phyloP scores from a whole-genome alignment of 331 rosid species.

The Pyrus hybrid region DNA sequence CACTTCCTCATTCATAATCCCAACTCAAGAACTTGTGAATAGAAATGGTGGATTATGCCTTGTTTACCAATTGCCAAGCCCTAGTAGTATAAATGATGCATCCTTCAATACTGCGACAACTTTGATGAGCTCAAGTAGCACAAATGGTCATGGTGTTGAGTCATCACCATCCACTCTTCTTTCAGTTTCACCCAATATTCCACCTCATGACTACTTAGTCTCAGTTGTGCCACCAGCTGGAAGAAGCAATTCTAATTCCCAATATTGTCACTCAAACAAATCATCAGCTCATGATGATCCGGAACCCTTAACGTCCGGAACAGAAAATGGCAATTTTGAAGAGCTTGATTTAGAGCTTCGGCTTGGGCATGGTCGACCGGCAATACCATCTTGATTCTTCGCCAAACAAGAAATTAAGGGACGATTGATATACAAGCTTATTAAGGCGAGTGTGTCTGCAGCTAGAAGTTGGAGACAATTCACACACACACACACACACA shows the following conservation, averaged over 20 bases:
- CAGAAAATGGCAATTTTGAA: slow-evolving; percentile 28
- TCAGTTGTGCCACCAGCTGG: not conserved
- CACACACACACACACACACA: no score
- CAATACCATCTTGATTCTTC: slow-evolving; percentile 28
- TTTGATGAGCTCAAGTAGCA: not conserved
- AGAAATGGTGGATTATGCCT: slow-evolving; percentile 43
- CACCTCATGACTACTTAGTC: slow-evolving; percentile 24
- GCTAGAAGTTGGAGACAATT: no score
- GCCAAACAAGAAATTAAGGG: not conserved
- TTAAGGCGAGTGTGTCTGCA: not conserved
- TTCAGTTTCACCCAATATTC: slow-evolving; percentile 36
- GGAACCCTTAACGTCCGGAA: slow-evolving; percentile 17
- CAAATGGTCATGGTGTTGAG: slow-evolving; percentile 1
- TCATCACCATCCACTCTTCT: slow-evolving; percentile 40
- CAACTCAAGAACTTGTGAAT: slow-evolving; percentile 40
- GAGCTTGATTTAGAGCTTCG: slow-evolving; percentile 90
- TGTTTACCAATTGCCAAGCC: slow-evolving; percentile 59
- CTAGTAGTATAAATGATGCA: slow-evolving; percentile 17
- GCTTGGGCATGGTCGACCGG: slow-evolving; percentile 50
- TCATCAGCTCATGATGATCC: slow-evolving; percentile 6
- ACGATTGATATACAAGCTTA: not conserved
- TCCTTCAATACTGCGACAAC: not conserved
- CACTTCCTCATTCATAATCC: slow-evolving; percentile 39
- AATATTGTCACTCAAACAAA: slow-evolving; percentile 16
- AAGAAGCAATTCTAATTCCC: not conserved